Percentiles rank a stretch among this genome's conserved stretches.
Evolutionary conservation across 225 moss, liverwort and hornwort species (phyloP).

Genomic region (Physcomitrium patens): DNA sequence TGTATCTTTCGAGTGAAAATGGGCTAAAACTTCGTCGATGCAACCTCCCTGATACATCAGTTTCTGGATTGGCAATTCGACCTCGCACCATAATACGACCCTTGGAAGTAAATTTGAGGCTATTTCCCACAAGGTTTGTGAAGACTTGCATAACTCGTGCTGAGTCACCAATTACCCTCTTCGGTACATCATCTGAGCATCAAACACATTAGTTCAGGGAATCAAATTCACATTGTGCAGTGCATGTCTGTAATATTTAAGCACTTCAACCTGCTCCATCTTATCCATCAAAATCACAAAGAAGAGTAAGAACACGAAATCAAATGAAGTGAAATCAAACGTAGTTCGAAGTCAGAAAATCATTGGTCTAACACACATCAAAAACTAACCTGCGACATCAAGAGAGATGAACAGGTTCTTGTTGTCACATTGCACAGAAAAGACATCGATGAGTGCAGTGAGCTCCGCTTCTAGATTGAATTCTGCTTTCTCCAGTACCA

Average conservation of each 20-base stretch:
- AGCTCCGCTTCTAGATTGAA: slow-evolving; percentile 82
- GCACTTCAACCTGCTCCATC: background rate
- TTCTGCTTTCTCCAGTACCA: slow-evolving; percentile 69
- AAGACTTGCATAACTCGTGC: slow-evolving; percentile 86
- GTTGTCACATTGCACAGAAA: slow-evolving; percentile 82
- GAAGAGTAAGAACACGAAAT: background rate
- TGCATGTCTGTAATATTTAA: background rate
- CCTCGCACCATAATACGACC: slow-evolving; percentile 84
- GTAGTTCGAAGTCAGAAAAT: background rate
- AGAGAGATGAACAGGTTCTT: slow-evolving; percentile 74
- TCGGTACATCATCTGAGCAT: slow-evolving; percentile 74
- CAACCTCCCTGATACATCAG: slow-evolving; percentile 47
- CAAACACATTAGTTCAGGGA: slow-evolving; percentile 7
- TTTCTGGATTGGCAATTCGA: slow-evolving; percentile 60
- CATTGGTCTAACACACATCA: slow-evolving; percentile 8
- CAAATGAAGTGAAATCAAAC: background rate
- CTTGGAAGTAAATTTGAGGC: slow-evolving; percentile 75
- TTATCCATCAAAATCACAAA: background rate
- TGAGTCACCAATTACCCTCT: slow-evolving; percentile 68
- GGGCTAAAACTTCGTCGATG: slow-evolving; percentile 45
- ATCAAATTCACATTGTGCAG: background rate
- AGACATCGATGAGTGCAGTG: slow-evolving; percentile 79
- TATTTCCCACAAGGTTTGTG: slow-evolving; percentile 80
- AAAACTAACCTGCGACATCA: slow-evolving; percentile 67
- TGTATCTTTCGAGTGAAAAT: slow-evolving; percentile 45